Evolutionary conservation across 2,329 filamentous ascomycete genomes (phyloP), one percentile per base, ranked within the genome.

Genomic region (Aureobasidium sp.): DNA sequence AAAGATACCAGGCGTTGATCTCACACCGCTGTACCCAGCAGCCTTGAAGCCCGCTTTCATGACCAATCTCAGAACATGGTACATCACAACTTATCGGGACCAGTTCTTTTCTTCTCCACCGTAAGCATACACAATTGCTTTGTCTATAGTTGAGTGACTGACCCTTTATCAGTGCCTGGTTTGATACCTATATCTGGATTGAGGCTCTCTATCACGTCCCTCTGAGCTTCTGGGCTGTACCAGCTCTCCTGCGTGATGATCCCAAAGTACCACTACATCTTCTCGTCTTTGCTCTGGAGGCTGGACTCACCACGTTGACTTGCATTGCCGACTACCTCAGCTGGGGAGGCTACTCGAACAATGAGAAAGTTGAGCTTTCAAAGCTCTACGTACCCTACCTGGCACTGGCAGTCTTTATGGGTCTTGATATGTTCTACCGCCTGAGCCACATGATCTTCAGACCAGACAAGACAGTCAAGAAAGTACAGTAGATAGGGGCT

Each of bases 161-260:
- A 58, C 2, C 13, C 0, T 30, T 5, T 29, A 30, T 21, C 50
- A 74, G 73, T 3, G 70, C 76, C 4, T 89, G 83, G 80, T 88
- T 88, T 68, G 74, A 73, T 13, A 76, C 79, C 25, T 79, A 83
- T 68, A 77, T 80, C 30, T 80, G 78, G 69, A 79, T 87, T 68
- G 86, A 89, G 69, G 68, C 82, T 2, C 61, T 83, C 21, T 85
- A 83, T 68, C 85, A 88, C 70, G 71, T 84, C 0, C 86, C 86
- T 0, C 67, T 86, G 21, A 84, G 81, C 49, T 59, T 85, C 14
- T 87, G 83, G 83, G 81, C 82, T 0, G 74, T 87, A 21, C 71
- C 77, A 21, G 84, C 77, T 1, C 71, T 87, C 9, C 66, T 80
- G 5, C 73, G 73, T 64, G 75, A 84, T 68, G 78, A 85, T 61